Conservation (phyloP, 257 asterid species). For the Striga asiatica region DNA sequence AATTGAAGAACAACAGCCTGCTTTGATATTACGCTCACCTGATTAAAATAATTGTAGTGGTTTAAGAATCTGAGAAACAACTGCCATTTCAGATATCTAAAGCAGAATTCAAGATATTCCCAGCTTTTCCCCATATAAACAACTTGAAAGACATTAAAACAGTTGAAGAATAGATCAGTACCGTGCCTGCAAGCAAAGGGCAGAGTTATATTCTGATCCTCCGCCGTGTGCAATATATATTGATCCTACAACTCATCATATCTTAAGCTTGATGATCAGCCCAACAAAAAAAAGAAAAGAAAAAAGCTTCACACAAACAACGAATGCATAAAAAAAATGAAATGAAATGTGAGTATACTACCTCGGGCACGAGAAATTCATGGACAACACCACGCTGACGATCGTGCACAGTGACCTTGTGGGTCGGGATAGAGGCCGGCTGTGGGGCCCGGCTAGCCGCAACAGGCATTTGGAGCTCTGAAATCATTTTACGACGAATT, state of each 20-base stretch:
- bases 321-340: background rate
- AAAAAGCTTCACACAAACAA: background rate
- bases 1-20: background rate
- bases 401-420: constrained; percentile 57
- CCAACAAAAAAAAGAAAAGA: background rate
- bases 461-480: constrained; percentile 21
- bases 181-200: constrained; percentile 99
- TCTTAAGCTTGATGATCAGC: constrained; percentile 9
- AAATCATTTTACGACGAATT: constrained; percentile 17
- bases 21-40: background rate
- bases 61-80: background rate
- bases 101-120: background rate
- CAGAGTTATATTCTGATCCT: constrained; percentile 66
- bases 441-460: constrained; percentile 21
- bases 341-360: constrained; percentile 3
- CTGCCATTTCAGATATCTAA: background rate
- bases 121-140: background rate
- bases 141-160: background rate
- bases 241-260: constrained; percentile 52
- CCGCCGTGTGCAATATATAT: constrained; percentile 88
- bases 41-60: background rate
- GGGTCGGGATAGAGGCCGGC: constrained; percentile 28
- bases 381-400: constrained; percentile 44
- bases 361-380: constrained; percentile 56
- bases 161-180: constrained; percentile 31